Evolutionary conservation across 768 basidiomycete genomes (phyloP).

Genomic region (Cystoderma amianthinum): DNA sequence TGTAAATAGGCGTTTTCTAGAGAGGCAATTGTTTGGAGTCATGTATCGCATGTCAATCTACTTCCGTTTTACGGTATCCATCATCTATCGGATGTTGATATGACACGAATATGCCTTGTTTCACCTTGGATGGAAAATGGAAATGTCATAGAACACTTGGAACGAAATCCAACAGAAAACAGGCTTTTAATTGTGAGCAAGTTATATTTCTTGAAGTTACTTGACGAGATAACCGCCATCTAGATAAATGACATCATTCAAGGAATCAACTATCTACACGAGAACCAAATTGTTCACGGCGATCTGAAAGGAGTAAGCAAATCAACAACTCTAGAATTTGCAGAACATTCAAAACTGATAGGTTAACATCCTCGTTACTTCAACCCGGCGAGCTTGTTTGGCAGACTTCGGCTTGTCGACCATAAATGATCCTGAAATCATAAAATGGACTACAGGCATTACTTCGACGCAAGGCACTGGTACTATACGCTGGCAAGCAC

Average conservation of each 20-base stretch:
- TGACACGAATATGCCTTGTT: conserved; percentile 24
- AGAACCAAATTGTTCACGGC: conserved; percentile 30
- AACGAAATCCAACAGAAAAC: conserved; percentile 7
- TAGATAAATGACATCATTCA: conserved; percentile 23
- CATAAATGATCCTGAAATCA: conserved; percentile 11
- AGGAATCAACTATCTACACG: conserved; percentile 25
- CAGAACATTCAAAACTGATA: conserved; percentile 8
- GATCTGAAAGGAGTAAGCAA: conserved; percentile 34
- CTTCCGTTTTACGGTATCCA: conserved; percentile 31
- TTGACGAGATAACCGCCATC: too few relatives aligned
- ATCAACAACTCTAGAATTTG: not conserved
- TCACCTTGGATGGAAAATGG: conserved; percentile 33
- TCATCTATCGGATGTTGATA: conserved; percentile 14
- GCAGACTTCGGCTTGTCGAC: conserved; percentile 43
- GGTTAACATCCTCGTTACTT: conserved; percentile 41
- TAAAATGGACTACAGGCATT: conserved; percentile 11
- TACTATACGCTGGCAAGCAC: conserved; percentile 27
- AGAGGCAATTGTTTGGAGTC: conserved; percentile 23
- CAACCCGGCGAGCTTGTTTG: conserved; percentile 32
- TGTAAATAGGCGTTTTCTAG: conserved; percentile 21
- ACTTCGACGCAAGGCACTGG: conserved; percentile 14
- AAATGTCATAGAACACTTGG: conserved; percentile 20
- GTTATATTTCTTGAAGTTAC: not conserved
- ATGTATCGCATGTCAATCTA: conserved; percentile 20
- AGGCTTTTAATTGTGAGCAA: conserved; percentile 9